Conservation (phyloP, 495 filamentous ascomycete genomes). For the Poronia punctata region DNA sequence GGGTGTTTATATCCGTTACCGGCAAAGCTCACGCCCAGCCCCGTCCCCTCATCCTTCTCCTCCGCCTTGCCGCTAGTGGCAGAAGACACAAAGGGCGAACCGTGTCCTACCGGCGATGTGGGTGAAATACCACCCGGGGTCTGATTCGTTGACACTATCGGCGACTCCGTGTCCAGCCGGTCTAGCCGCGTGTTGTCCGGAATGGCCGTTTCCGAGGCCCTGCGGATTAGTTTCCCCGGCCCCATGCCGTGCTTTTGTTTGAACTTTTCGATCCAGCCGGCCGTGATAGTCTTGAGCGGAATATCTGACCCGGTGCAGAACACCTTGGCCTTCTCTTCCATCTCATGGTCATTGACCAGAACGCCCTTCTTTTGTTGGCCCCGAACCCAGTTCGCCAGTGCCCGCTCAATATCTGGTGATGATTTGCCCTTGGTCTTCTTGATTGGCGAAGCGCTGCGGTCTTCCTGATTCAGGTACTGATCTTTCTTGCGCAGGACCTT, state of each 20-base stretch:
- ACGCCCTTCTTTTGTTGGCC: conserved; percentile 75
- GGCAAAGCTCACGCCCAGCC: conserved; percentile 48
- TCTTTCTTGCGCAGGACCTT: conserved; percentile 96
- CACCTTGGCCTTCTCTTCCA: conserved; percentile 79
- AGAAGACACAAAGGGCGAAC: conserved; percentile 55
- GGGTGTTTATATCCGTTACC: conserved; percentile 45
- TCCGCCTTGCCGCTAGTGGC: conserved; percentile 65
- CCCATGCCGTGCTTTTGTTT: conserved; percentile 83
- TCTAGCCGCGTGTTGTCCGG: conserved; percentile 48
- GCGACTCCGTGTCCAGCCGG: conserved; percentile 35
- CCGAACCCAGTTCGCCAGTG: conserved; percentile 80
- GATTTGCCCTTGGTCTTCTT: conserved; percentile 87
- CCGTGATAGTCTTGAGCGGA: conserved; percentile 65
- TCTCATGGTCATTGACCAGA: conserved; percentile 70
- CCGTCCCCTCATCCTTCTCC: conserved; percentile 38
- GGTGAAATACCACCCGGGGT: conserved; percentile 70
- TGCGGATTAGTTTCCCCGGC: conserved; percentile 53
- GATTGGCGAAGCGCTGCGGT: conserved; percentile 79
- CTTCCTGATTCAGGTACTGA: conserved; percentile 87
- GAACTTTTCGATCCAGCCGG: conserved; percentile 91
- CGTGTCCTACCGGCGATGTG: conserved; percentile 55
- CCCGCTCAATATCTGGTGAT: conserved; percentile 82
- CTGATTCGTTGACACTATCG: conserved; percentile 51
- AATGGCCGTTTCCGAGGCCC: conserved; percentile 63
- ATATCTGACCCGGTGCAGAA: conserved; percentile 78